Conservation (phyloP, 345 rosid species). For the Salix purpurea region DNA sequence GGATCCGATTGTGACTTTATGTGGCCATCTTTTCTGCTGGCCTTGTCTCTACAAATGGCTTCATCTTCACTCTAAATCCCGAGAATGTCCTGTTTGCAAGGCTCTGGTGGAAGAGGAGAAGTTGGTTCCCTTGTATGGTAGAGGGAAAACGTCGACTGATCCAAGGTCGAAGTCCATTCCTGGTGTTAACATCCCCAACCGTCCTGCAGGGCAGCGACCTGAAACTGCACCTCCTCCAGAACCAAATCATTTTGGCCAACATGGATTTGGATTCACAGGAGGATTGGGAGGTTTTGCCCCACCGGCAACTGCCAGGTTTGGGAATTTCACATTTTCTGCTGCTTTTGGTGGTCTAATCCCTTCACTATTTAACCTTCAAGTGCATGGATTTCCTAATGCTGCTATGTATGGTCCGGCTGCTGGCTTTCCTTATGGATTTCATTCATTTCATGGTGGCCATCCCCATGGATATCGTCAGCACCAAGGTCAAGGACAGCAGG, state of each 20-base stretch:
- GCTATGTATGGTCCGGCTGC: slow-evolving; percentile 72
- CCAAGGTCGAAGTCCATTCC: slow-evolving; percentile 88
- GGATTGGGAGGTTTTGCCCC: slow-evolving; percentile 88
- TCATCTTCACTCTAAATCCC: slow-evolving; percentile 67
- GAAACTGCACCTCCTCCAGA: slow-evolving; percentile 91
- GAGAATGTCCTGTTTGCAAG: slow-evolving; percentile 94
- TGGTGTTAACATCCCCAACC: slow-evolving; percentile 74
- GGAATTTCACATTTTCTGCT: slow-evolving; percentile 73
- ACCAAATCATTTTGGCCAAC: slow-evolving; percentile 62
- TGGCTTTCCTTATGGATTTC: slow-evolving; percentile 68
- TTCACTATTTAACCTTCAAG: slow-evolving; percentile 71
- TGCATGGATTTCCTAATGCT: slow-evolving; percentile 80
- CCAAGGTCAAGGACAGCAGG: slow-evolving; percentile 72
- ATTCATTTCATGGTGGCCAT: slow-evolving; percentile 70
- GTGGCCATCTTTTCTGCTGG: slow-evolving; percentile 99
- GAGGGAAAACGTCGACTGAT: slow-evolving; percentile 79
- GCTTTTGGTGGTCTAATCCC: slow-evolving; percentile 90
- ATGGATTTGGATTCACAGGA: slow-evolving; percentile 76
- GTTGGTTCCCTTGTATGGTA: slow-evolving; percentile 89
- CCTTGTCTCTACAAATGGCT: slow-evolving; percentile 99
- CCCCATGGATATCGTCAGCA: slow-evolving; percentile 55
- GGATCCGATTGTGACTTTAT: slow-evolving; percentile 94
- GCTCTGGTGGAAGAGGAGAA: slow-evolving; percentile 81
- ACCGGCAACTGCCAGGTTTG: slow-evolving; percentile 61
- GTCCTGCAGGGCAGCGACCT: slow-evolving; percentile 96